Evolutionary conservation across 1,284 basidiomycete genomes (phyloP), one percentile per base, ranked within the genome.

Genomic region (Ustilago hordei): DNA sequence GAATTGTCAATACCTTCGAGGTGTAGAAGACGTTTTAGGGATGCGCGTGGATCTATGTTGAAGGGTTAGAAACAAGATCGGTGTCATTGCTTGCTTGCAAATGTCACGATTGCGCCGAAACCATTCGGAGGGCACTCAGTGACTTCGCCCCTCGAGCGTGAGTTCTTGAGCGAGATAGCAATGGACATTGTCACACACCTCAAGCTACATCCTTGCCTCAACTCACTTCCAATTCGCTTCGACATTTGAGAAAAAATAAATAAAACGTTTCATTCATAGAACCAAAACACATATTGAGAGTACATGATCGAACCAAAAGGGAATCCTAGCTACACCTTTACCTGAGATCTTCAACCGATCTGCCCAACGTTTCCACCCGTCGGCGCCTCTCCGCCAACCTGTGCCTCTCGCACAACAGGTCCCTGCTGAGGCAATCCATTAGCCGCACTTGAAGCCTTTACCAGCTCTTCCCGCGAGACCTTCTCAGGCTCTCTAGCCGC

Each of bases 371-470:
- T 43, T 19, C 79, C 77, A 5, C 58, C 61, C 6, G 19, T 31
- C 3, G 79, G 78, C 13, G 54, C 50, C 3, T 47, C 36, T 3
- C 43, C 58, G 15, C 45, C 45, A 6, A 60, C 64, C 8, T 55
- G 53, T 0, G 75, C 79, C 62, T 78, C 78, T 19, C 83, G 67
- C 31, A 85, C 79, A 12, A 84, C 73, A 11, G 82, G 80, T 1
- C 84, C 84, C 53, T 84, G 83, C 61, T 84, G 83, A 11, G 80
- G 75, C n/a, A 83, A 35, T 3, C 81, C 82, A 11, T 81, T 78
- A 2, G 77, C 74, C 11, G 74, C 78, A 28, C 78, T 80, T 13
- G 43, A 43, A 2, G 75, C 82, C 48, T 64, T 60, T 0, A 78
- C 67, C 13, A 84, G 11, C 19, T 85, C 82, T 28, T 74, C 60